Base-by-base conservation (phyloP, 2,329 filamentous ascomycete species). In the Fusarium sp. region DNA sequence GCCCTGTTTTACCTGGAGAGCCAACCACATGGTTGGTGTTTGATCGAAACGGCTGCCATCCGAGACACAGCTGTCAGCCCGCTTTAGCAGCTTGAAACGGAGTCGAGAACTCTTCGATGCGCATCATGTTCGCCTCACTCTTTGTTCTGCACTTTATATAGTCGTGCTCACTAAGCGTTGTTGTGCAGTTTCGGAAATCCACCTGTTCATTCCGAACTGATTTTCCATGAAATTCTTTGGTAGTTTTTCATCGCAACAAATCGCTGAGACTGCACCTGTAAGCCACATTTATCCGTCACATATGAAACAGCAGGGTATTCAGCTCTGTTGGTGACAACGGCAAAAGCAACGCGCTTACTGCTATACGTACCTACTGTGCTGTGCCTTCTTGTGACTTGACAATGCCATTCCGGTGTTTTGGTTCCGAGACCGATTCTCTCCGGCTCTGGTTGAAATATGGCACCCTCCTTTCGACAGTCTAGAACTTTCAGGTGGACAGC, bases 111-210 rank as follows among this genome's bases (percentile, higher is more conserved):
- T 26, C 36, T 20, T 47, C 36, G 45, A 45, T 46, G 36, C 28
- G 23, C 30, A 31, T 57, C 23, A 36, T 18, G 59, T 30, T 52
- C 45, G 65, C 65, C 65, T 69, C 61, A 42, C 31, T 55, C 36
- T 40, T 52, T 15, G 28, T 20, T 31, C 33, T 49, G 42, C 37
- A 44, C 28, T 57, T 58, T 38, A 44, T 40, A 57, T 63, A 46
- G 41, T 46, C 37, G 31, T 28, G 41, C 10, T 54, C 16, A 20
- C 18, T 31, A 28, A 26, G 36, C 18, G 41, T 30, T 44, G 3
- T 40, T 28, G 31, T n/a, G 10, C 26, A 46, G 28, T 20, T 45
- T 33, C 13, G 18, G 6, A 41, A 23, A 45, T 16, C 23, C 18
- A 31, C 30, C 37, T 44, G 18, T 51, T 58, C 12, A 26, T 45